These are phyloP conservation scores for Dendrobium huoshanense DNA, from an alignment of 106 monocot genomes.

Conservation along the genomic window DNA sequence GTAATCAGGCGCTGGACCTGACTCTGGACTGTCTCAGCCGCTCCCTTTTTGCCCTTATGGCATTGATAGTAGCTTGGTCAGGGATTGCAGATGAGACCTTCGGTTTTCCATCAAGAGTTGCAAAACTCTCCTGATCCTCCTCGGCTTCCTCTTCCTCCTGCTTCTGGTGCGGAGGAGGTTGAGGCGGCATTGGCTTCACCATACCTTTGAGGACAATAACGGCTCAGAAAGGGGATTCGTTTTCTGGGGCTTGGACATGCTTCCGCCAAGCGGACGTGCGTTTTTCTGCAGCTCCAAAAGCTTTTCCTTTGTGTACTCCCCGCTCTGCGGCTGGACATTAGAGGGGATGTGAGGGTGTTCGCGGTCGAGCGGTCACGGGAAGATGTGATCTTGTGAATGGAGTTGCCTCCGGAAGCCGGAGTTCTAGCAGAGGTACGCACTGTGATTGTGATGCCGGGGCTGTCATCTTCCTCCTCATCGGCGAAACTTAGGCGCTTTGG, in stretches of 20 bases:
- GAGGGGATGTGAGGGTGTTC: slow-evolving; percentile 31
- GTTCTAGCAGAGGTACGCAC: slow-evolving; percentile 8
- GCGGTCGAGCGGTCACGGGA: slow-evolving; percentile 41
- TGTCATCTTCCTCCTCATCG: slow-evolving; percentile 84
- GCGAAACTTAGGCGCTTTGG: slow-evolving; percentile 85
- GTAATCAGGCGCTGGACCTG: slow-evolving; percentile 56
- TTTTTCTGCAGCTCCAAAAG: slow-evolving; percentile 96
- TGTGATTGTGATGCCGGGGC: not conserved
- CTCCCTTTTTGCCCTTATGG: slow-evolving; percentile 77
- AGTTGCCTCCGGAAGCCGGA: slow-evolving; percentile 7
- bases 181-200: slow-evolving; percentile 39
- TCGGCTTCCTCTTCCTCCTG: slow-evolving; percentile 15
- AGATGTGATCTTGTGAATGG: slow-evolving; percentile 45
- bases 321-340: slow-evolving; percentile 77
- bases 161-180: not conserved
- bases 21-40: slow-evolving; percentile 49
- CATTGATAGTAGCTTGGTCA: slow-evolving; percentile 67
- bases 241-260: slow-evolving; percentile 24
- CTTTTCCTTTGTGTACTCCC: slow-evolving; percentile 86
- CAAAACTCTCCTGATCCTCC: slow-evolving; percentile 20
- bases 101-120: slow-evolving; percentile 29
- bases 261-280: slow-evolving; percentile 78
- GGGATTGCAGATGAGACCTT: slow-evolving; percentile 45
- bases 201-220: slow-evolving; percentile 79
- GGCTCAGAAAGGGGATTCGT: slow-evolving; percentile 21